Conservation (phyloP, 371 early-diverging fungal genomes). For the Rhizopus sp. region DNA sequence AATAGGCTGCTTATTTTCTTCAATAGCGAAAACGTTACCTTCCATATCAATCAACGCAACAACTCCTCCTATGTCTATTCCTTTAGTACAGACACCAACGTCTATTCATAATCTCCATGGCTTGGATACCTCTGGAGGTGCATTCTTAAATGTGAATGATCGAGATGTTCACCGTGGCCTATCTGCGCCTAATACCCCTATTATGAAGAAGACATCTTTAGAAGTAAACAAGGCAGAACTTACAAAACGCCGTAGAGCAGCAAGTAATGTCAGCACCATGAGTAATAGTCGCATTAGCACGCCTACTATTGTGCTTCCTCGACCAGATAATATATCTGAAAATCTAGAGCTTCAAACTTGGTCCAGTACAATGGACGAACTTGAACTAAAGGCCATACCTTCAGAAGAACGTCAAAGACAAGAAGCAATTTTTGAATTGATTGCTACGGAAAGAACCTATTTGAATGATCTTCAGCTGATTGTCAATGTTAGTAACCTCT, state of each 20-base stretch:
- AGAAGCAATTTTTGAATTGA: constrained; percentile 88
- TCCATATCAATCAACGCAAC: neutral
- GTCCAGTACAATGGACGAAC: constrained; percentile 50
- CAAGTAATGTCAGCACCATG: constrained; percentile 42
- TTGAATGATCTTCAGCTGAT: constrained; percentile 82
- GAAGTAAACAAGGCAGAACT: constrained; percentile 30
- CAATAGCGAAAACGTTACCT: constrained; percentile 7
- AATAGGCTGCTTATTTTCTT: constrained; percentile 1
- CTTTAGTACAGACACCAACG: constrained; percentile 4
- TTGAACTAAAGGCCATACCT: constrained; percentile 36
- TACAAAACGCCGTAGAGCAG: constrained; percentile 42
- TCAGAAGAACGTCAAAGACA: constrained; percentile 78
- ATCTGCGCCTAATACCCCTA: constrained; percentile 49
- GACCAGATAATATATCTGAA: constrained; percentile 18
- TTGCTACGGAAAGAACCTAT: constrained; percentile 83
- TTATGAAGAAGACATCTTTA: constrained; percentile 41
- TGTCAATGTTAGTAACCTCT: constrained; percentile 56
- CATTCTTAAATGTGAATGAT: constrained; percentile 16
- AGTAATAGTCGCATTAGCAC: constrained; percentile 16
- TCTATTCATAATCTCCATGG: constrained; percentile 7
- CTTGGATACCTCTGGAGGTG: constrained; percentile 6
- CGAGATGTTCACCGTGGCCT: constrained; percentile 20
- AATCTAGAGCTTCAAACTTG: constrained; percentile 38
- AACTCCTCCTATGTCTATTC: constrained; percentile 1
- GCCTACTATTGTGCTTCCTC: constrained; percentile 14